These are phyloP conservation scores for Sophora flavescens DNA, from an alignment of 306 rosid species.

Conservation along the genomic window DNA sequence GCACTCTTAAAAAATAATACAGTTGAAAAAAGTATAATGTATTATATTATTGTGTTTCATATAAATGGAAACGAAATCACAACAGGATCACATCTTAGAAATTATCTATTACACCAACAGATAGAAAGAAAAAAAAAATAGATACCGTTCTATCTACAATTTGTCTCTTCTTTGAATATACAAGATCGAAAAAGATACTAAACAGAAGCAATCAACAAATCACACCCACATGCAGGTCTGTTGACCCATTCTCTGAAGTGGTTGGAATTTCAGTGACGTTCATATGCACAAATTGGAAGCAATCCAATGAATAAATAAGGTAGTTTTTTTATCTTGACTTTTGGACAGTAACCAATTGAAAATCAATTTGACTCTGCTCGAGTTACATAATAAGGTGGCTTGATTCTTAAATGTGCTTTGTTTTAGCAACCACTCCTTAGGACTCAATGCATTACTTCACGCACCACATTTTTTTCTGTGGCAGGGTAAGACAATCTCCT, in stretches of 20 bases:
- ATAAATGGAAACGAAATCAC: constrained; percentile 18
- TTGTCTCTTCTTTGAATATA: constrained; percentile 46
- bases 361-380: constrained; percentile 43
- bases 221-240: constrained; percentile 45
- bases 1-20: not conserved
- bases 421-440: constrained; percentile 49
- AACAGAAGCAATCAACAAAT: constrained; percentile 49
- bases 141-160: constrained; percentile 47
- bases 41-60: not conserved
- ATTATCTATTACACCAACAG: constrained; percentile 37
- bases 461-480: constrained; percentile 52
- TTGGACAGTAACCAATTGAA: constrained; percentile 47
- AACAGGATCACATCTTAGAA: constrained; percentile 24
- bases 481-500: constrained; percentile 79
- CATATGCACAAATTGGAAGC: constrained; percentile 44
- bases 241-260: constrained; percentile 38
- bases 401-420: constrained; percentile 46
- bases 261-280: constrained; percentile 31
- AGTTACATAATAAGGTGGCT: constrained; percentile 32
- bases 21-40: constrained; percentile 3
- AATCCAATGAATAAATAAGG: constrained; percentile 45
- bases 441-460: constrained; percentile 51
- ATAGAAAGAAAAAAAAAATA: not conserved
- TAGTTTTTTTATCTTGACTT: constrained; percentile 43
- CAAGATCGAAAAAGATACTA: constrained; percentile 39